Evolutionary conservation across 2,329 filamentous ascomycete species (phyloP), one percentile per base, ranked within the genome.

Genomic region (Remersonia thermophila): DNA sequence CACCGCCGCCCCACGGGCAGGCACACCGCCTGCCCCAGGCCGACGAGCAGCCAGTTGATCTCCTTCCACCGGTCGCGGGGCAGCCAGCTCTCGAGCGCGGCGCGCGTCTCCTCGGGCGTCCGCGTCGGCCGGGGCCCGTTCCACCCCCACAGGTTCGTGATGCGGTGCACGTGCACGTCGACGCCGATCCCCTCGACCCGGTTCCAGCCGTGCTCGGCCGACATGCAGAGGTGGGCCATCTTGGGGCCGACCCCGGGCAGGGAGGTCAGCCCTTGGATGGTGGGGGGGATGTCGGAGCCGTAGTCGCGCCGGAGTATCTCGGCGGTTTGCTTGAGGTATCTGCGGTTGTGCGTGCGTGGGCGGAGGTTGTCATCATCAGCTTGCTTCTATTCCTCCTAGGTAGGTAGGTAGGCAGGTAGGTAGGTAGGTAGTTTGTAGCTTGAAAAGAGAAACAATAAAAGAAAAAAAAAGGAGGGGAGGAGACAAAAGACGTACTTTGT

Each of bases 91-190:
- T 95, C 73, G 40, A 95, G 65, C 25, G 76, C 73, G 36, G 67
- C 61, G 30, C 87, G 69, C 20, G 87, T 93, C 55, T 83, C 81
- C 62, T 95, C 87, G 0, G 87, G 87, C 10, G 66, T 80, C 49
- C 75, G 78, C 2, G 81, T 89, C 6, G 43, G 34, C 1, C 47
- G 34, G 55, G 73, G 75, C 55, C 20, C 20, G 13, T 93, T 75
- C 87, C 87, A 95, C 3, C 83, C 82, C 86, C 86, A 94, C 18
- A 93, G 65, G 60, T 94, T 94, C 35, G 85, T 89, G 58, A 95
- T 93, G 37, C 87, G 80, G 60, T 94, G 87, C 3, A 95, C 87
- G 58, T 95, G 87, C 4, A 94, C 86, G 56, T 95, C 87, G 33
- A 95, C 87, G 17, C 87, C 87, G 45, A 95, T 93, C 7, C 87